Percentiles rank a stretch among this genome's conserved stretches.
phyloP scores from a whole-genome alignment of 257 asterid species.

The Solanum dulcamara region DNA sequence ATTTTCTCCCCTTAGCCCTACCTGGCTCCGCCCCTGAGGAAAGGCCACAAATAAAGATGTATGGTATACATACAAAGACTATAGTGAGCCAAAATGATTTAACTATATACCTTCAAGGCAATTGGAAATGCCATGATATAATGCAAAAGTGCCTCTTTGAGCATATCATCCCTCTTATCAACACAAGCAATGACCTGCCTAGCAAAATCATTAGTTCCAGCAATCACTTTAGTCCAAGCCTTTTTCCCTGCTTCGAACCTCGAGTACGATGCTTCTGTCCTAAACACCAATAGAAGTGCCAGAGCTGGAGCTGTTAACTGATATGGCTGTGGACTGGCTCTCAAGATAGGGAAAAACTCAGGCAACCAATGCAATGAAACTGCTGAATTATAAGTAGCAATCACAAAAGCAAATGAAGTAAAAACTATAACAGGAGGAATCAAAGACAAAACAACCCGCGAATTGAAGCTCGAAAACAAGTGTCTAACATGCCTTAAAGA shows the following conservation, averaged over 20 bases:
- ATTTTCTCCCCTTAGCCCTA: not conserved
- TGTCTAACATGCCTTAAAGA: conserved; percentile 71
- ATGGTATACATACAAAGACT: not conserved
- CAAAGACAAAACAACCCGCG: conserved; percentile 73
- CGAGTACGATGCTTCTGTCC: conserved; percentile 95
- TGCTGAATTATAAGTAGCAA: conserved; percentile 66
- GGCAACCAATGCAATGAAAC: conserved; percentile 61
- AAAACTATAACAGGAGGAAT: conserved; percentile 78
- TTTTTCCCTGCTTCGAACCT: conserved; percentile 75
- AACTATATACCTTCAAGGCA: conserved; percentile 63
- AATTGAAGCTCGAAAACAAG: conserved; percentile 43
- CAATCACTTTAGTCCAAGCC: conserved; percentile 70
- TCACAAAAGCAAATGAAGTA: conserved; percentile 54
- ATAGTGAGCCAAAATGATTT: not conserved
- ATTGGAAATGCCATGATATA: conserved; percentile 84
- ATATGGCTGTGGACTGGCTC: conserved; percentile 80
- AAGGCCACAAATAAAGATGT: not conserved
- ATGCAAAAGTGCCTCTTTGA: conserved; percentile 60
- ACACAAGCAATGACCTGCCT: conserved; percentile 66
- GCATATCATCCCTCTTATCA: conserved; percentile 31
- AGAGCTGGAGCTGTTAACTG: conserved; percentile 92
- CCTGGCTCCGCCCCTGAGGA: not conserved
- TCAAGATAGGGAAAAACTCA: conserved; percentile 58
- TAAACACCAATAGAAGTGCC: conserved; percentile 81
- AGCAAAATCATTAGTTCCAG: conserved; percentile 67